Conservation (phyloP, 768 basidiomycete genomes). For the Rhizopogon vinicolor region DNA sequence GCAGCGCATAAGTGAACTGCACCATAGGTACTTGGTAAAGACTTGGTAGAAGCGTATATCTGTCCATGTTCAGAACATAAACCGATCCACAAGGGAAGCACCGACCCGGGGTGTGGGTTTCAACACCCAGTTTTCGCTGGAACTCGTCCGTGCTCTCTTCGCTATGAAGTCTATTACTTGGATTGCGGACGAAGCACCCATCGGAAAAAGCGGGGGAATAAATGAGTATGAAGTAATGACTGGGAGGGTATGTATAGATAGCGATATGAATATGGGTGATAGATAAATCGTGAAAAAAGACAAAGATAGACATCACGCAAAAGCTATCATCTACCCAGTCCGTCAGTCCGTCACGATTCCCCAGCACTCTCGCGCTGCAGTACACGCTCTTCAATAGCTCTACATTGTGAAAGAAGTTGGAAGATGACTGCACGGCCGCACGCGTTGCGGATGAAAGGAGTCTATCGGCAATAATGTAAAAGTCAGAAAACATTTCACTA, state of each 20-base stretch:
- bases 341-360: neutral
- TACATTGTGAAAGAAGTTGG: constrained; percentile 63
- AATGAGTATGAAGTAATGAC: too few relatives aligned
- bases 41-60: constrained; percentile 83
- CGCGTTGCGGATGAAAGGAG: constrained; percentile 60
- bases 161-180: neutral
- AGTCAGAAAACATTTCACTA: neutral
- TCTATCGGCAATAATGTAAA: constrained; percentile 30
- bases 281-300: too few relatives aligned
- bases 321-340: neutral
- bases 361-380: constrained; percentile 9
- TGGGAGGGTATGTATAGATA: too few relatives aligned
- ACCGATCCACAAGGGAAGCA: constrained; percentile 4
- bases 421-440: constrained; percentile 66
- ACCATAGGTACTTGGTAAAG: constrained; percentile 60
- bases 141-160: too few relatives aligned
- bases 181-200: too few relatives aligned
- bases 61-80: constrained; percentile 27
- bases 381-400: constrained; percentile 52
- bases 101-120: constrained; percentile 84
- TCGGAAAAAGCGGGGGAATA: too few relatives aligned
- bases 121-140: constrained; percentile 19
- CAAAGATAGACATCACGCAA: too few relatives aligned
- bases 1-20: too few relatives aligned
- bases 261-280: too few relatives aligned